Conservation (phyloP, 345 rosid genomes). For the Hypericum perforatum region DNA sequence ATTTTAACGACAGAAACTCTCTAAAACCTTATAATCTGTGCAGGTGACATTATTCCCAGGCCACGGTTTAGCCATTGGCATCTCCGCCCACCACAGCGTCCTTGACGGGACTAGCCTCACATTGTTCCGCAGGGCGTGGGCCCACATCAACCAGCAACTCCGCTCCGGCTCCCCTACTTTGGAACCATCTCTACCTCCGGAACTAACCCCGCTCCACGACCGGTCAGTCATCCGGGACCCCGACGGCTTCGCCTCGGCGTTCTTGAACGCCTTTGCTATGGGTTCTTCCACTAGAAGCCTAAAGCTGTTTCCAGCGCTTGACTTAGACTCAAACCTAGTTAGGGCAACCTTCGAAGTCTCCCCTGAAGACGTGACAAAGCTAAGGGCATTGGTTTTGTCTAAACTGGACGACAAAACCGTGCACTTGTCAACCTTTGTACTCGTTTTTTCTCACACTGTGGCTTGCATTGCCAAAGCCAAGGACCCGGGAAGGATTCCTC, state of each 20-base stretch:
- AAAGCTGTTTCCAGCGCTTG: no score
- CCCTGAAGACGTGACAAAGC: background rate
- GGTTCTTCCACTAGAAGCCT: no score
- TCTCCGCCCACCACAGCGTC: conserved; percentile 2
- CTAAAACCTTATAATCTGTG: no score
- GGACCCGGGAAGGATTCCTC: background rate
- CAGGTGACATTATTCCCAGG: conserved; percentile 2
- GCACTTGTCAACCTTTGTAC: background rate
- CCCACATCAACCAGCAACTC: conserved; percentile 2
- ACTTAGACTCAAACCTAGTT: no score
- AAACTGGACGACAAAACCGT: background rate
- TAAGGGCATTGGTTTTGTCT: background rate
- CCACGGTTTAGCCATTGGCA: conserved; percentile 4
- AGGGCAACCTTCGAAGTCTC: conserved; percentile 1
- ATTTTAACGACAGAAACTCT: no score
- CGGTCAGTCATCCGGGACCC: no score
- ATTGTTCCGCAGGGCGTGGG: conserved; percentile 13
- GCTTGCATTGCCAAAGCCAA: background rate
- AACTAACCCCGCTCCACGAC: no score
- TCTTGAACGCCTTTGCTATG: no score
- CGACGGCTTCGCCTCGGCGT: no score
- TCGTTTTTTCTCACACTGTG: background rate
- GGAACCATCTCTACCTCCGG: background rate
- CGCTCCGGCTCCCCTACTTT: no score
- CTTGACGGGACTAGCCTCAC: conserved; percentile 9